Evolutionary conservation across 177 flowering plant genomes (phyloP).

Genomic region (Telopea speciosissima): DNA sequence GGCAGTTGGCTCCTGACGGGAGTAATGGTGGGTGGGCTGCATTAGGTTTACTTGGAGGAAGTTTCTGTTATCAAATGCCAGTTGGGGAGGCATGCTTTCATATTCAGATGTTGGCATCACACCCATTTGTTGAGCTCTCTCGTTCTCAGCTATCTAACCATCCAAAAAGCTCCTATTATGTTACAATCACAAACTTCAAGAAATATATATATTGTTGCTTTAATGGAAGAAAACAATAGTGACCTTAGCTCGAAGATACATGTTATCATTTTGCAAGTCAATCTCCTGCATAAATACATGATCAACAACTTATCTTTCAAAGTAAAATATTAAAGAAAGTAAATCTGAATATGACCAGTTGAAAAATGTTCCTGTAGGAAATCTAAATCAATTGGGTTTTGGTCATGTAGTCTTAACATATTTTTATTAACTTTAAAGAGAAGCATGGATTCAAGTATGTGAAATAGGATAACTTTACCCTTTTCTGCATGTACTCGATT

Average conservation of each 20-base stretch:
- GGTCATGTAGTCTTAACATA: no score
- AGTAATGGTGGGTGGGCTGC: conserved; percentile 47
- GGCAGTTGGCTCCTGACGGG: conserved; percentile 60
- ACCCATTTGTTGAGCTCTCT: conserved; percentile 54
- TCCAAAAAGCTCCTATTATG: background rate
- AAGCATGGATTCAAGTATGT: background rate
- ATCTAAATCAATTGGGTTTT: no score
- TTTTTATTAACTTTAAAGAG: no score
- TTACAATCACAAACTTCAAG: background rate
- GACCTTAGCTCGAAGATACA: conserved; percentile 80
- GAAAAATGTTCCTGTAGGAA: no score
- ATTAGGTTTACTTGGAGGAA: conserved; percentile 62
- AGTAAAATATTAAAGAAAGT: background rate
- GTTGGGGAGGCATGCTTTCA: conserved; percentile 45
- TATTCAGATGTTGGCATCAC: conserved; percentile 49
- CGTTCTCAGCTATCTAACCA: conserved; percentile 60
- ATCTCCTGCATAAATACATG: conserved; percentile 48
- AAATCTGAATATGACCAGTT: background rate
- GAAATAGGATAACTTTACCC: conserved; percentile 34
- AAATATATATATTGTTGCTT: background rate
- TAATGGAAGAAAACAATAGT: conserved; percentile 10
- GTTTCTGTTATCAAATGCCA: conserved; percentile 44
- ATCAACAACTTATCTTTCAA: background rate
- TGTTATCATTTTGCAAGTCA: conserved; percentile 74
- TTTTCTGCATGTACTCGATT: conserved; percentile 80